Evolutionary conservation across 352 stramenopile species (phyloP), one percentile per base, ranked within the genome.

Genomic region (Phytophthora europaea): DNA sequence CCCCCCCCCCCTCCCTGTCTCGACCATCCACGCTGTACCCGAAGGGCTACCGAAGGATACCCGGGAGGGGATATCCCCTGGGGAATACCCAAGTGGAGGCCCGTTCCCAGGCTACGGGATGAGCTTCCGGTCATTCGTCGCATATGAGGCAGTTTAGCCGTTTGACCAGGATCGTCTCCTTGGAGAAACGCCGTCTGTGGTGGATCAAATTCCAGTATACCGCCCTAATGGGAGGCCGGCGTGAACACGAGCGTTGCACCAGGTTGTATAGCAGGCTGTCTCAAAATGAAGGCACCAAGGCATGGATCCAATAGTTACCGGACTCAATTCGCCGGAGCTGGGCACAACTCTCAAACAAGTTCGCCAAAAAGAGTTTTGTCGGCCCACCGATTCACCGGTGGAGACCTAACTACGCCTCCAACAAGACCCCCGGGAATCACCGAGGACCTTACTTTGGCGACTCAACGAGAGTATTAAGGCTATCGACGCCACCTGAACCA

Each of bases 151-250:
- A 0, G 45, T 56, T 0, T 13, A 65, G 7, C 58, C 58, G 23
- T 56, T 56, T 43, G 58, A 65, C 45, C 40, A n/a, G 43, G 2
- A 48, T 26, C 4, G 3, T 47, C 0, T 33, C 58, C 0, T 40
- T 65, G 26, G 58, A 65, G 18, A 65, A 65, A 26, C 58, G 58
- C 6, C 58, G 58, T 0, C 10, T 48, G 0, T 65, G 45, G 45
- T 56, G 40, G 58, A 43, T 48, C 15, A 65, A 65, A 4, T 65
- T 65, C 45, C 58, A 55, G 43, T 56, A 56, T 18, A 65, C 45
- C 0, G 45, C 28, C 4, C 7, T 34, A 0, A 65, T 55, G 40
- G 58, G 58, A 6, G 58, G 58, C 2, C 56, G 43, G 58, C 6
- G 58, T 1, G 58, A 48, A 7, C 43, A 55, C 47, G 58, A 57